These are phyloP conservation scores for Trichoderma cornu-damae DNA, from an alignment of 2,329 filamentous ascomycete species.

Conservation along the genomic window DNA sequence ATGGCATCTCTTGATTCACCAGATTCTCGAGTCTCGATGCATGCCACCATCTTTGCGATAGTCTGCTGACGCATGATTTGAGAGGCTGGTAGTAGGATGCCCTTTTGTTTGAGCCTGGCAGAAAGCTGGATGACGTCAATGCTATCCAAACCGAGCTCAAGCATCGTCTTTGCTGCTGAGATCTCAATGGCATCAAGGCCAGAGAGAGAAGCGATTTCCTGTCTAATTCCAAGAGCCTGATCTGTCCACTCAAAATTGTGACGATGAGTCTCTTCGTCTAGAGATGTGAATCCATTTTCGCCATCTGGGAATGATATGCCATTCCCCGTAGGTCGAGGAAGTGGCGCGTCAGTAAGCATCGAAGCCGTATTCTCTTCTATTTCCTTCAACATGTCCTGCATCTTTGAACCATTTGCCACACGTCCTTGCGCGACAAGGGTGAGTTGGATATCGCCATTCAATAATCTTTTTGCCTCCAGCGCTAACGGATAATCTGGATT, in stretches of 20 bases:
- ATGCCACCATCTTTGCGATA: slow-evolving; percentile 52
- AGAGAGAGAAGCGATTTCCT: slow-evolving; percentile 60
- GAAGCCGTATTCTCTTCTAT: slow-evolving; percentile 30
- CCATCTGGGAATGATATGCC: neutral
- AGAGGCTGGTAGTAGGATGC: slow-evolving; percentile 62
- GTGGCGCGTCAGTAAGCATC: slow-evolving; percentile 13
- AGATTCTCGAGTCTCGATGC: slow-evolving; percentile 6
- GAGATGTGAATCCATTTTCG: neutral
- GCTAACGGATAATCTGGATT: slow-evolving; percentile 69
- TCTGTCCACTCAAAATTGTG: slow-evolving; percentile 54
- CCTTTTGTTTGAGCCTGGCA: slow-evolving; percentile 58
- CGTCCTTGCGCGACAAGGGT: slow-evolving; percentile 54
- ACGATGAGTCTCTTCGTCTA: neutral
- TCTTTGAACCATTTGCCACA: slow-evolving; percentile 29
- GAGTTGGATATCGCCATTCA: slow-evolving; percentile 45
- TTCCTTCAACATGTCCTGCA: slow-evolving; percentile 37
- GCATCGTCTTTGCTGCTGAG: slow-evolving; percentile 57
- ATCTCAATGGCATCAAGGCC: slow-evolving; percentile 49
- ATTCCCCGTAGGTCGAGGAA: neutral
- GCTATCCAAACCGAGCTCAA: slow-evolving; percentile 83
- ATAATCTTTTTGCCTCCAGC: slow-evolving; percentile 61
- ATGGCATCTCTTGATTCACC: neutral
- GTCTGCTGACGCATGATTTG: slow-evolving; percentile 69
- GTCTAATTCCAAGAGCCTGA: slow-evolving; percentile 48
- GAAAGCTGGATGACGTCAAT: slow-evolving; percentile 86